Conservation (phyloP, 1,284 basidiomycete species). For the Apiotrichum veenhuisii region DNA sequence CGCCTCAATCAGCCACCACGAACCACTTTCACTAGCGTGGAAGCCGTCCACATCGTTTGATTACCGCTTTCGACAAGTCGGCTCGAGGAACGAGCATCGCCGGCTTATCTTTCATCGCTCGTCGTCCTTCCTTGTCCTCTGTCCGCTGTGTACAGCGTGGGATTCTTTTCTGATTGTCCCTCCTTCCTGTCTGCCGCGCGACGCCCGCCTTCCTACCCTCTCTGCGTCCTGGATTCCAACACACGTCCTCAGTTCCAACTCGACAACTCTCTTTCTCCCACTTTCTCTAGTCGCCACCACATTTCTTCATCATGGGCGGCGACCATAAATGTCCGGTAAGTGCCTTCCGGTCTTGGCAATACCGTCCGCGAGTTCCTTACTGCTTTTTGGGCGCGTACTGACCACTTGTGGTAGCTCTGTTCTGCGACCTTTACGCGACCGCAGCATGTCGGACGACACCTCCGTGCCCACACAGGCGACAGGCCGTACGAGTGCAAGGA, state of each 20-base stretch:
- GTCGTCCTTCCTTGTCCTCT: no score
- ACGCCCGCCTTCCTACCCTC: background rate
- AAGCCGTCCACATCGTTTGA: background rate
- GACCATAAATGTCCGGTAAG: conserved; percentile 26
- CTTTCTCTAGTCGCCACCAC: background rate
- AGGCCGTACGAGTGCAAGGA: conserved; percentile 83
- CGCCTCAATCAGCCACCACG: no score
- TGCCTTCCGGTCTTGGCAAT: background rate
- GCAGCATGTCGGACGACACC: conserved; percentile 83
- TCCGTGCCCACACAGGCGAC: conserved; percentile 89
- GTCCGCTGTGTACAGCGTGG: no score
- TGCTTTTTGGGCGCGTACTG: background rate
- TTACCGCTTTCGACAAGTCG: no score
- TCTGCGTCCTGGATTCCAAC: background rate
- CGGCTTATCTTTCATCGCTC: no score
- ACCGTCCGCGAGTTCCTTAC: background rate
- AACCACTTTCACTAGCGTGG: no score
- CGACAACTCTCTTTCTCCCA: background rate
- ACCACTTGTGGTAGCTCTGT: conserved; percentile 54
- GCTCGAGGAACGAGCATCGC: background rate
- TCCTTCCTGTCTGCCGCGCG: background rate
- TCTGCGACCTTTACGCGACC: conserved; percentile 82
- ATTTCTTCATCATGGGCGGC: conserved; percentile 17
- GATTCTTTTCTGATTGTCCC: background rate
- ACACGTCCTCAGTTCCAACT: no score